Evolutionary conservation across 2,329 filamentous ascomycete species (phyloP), one percentile per base, ranked within the genome.

Genomic region (Exophiala sideris): DNA sequence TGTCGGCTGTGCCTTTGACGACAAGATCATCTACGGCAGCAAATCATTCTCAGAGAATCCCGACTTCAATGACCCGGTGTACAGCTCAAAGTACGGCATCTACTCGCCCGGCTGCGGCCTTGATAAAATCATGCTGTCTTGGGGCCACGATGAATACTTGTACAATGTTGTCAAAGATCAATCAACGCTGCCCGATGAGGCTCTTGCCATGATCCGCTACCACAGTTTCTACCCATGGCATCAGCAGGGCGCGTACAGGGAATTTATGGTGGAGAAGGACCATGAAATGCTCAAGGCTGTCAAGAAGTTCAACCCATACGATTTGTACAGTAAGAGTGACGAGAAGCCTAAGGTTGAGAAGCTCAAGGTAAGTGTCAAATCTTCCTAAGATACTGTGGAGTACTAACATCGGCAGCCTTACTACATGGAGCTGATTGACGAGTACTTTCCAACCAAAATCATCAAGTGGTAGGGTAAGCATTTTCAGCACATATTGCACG

Each of bases 151-250:
- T 68, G 88, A 92, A 75, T 91, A 91, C 72, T 78, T 92, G 44
- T 96, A 95, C 77, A 85, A 90, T 66, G 85, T 95, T 57, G 84
- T 88, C 72, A 91, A 90, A 76, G 86, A 88, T 59, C 90, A 95
- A 77, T 86, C 82, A 45, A 86, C 77, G 0, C 79, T 96, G 40
- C 91, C 91, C 0, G 79, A 81, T 44, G 90, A 95, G 79, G 88
- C 87, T 0, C 79, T 96, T 9, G 91, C 90, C 57, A 95, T 96
- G 89, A 94, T 96, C 69, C 79, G 91, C 52, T 95, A 95, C 73
- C 91, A 96, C 74, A 89, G 85, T 5, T 95, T 95, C 74, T 96
- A 96, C 73, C 86, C 91, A 12, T 96, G 90, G 91, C 91, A 95
- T 73, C 83, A 79, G 57, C 85, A 87, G 70, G 86, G 86, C 50